Conservation (phyloP, 306 rosid species). For the Sicyos baderoa region DNA sequence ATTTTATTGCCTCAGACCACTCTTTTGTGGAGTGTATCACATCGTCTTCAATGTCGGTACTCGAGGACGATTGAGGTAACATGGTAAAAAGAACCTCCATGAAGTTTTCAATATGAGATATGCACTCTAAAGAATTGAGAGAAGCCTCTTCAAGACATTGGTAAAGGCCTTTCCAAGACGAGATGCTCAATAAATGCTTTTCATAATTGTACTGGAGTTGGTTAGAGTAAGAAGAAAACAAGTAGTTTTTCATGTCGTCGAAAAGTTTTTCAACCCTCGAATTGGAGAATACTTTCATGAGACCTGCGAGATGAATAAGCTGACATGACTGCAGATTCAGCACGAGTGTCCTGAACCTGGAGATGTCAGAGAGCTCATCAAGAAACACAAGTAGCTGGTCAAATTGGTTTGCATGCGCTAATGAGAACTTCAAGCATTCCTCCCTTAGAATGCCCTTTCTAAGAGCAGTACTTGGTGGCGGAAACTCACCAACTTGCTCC, state of each 20-base stretch:
- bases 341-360: constrained; percentile 70
- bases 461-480: constrained; percentile 30
- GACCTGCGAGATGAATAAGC: constrained; percentile 62
- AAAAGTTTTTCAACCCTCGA: constrained; percentile 71
- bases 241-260: constrained; percentile 42
- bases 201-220: constrained; percentile 30
- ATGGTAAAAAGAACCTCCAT: constrained; percentile 70
- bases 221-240: constrained; percentile 40
- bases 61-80: constrained; percentile 44
- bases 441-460: constrained; percentile 56
- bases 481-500: constrained; percentile 35
- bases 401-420: constrained; percentile 81
- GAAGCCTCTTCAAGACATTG: constrained; percentile 67
- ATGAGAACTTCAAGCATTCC: constrained; percentile 59
- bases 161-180: constrained; percentile 88
- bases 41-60: constrained; percentile 19
- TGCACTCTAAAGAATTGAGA: constrained; percentile 43
- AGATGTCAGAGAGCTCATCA: constrained; percentile 74
- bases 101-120: constrained; percentile 55
- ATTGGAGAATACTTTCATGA: constrained; percentile 63
- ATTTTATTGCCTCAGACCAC: constrained; percentile 68
- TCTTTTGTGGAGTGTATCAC: constrained; percentile 37
- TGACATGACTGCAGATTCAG: constrained; percentile 59
- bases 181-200: constrained; percentile 38
- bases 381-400: constrained; percentile 68